Evolutionary conservation across 2,329 filamentous ascomycete genomes (phyloP), one percentile per base, ranked within the genome.

Genomic region (Alternaria sp.): DNA sequence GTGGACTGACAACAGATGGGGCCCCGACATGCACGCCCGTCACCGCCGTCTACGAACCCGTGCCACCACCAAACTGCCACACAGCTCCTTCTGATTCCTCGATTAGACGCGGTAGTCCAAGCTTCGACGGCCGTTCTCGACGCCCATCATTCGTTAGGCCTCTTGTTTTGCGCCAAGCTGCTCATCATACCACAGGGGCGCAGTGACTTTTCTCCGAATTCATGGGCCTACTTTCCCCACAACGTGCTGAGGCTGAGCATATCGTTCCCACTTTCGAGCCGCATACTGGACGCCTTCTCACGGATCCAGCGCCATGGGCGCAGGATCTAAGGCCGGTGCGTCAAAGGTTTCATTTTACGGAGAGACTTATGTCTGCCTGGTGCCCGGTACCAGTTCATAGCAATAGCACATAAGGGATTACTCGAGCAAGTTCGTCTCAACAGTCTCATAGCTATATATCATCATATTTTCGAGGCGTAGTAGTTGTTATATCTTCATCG

Each of bases 241-340:
- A 63, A 65, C 49, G 65, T 54, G 62, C 55, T 71, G 72, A 73
- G 73, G 72, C 76, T 77, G 75, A 77, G 75, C 67, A 54, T 59
- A 54, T 58, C 59, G 30, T 65, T 49, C 36, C 44, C 47, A 67
- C 63, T 67, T 63, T 66, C 65, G 64, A 58, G 59, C 65, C 61
- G 64, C 63, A 64, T 66, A 43, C 59, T 73, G 71, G 72, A 61
- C 62, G 71, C 70, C 72, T 74, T 57, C 65, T 62, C 60, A 61
- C 67, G 54, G 63, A 59, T 64, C 57, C 67, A 63, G 65, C 47
- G 55, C 61, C 61, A 61, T 56, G 69, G 54, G n/a, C 56, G 50
- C 51, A 68, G 66, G 60, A 60, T 62, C 46, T 40, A 32, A 54
- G 65, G 64, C 50, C 73, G 52, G 68, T 72, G 69, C 71, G 66